Conservation (phyloP, 129 eudicot species). For the Apium graveolens region DNA sequence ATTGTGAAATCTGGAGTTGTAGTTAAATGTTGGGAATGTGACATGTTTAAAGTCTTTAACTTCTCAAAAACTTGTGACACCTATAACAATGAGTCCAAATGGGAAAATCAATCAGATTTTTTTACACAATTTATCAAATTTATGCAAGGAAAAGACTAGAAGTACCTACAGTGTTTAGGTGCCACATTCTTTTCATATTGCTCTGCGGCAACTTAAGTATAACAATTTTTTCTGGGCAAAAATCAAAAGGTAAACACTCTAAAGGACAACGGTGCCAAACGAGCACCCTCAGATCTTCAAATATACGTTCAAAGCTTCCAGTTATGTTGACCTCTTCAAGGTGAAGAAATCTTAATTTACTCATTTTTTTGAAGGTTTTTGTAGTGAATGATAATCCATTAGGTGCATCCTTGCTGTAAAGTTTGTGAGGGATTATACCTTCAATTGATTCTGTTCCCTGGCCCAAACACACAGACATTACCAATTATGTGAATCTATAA, state of each 20-base stretch:
- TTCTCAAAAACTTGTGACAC: no score
- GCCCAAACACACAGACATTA: no score
- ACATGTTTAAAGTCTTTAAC: neutral
- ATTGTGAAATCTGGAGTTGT: neutral
- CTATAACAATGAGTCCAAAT: no score
- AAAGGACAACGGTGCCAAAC: neutral
- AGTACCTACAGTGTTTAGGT: neutral
- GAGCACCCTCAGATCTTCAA: conserved; percentile 1
- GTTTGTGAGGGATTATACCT: no score
- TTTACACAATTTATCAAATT: no score
- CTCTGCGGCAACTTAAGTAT: neutral
- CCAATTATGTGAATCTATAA: no score
- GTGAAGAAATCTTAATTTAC: conserved; percentile 7
- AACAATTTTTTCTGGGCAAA: neutral
- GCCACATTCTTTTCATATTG: neutral
- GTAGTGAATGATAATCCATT: neutral
- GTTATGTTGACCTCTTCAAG: neutral
- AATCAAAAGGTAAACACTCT: neutral
- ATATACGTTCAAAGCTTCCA: neutral
- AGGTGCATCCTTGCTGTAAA: no score
- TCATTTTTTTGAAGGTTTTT: neutral
- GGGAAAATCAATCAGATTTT: no score
- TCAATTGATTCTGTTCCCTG: no score
- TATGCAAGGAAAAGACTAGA: neutral
- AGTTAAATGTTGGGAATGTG: neutral